A percentile compares a stretch with the other conserved stretches of the same genome.
These are phyloP conservation scores for Linum lewisii DNA, from an alignment of 345 rosid genomes.

Conservation along the genomic window DNA sequence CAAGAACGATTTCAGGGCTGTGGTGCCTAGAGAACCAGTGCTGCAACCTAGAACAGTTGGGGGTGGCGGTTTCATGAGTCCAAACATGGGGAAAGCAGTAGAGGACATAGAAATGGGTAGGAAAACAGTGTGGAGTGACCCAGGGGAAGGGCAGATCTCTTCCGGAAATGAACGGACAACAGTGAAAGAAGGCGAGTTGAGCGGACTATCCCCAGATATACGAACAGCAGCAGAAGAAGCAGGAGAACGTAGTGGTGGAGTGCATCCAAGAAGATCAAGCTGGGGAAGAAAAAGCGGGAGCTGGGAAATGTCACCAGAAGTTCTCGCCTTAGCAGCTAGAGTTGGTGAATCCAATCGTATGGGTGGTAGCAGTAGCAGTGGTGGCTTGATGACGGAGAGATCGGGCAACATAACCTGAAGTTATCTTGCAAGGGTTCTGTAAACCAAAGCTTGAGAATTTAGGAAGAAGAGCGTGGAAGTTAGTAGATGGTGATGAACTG, in stretches of 20 bases:
- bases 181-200: slow-evolving; percentile 75
- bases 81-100: slow-evolving; percentile 79
- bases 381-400: slow-evolving; percentile 46
- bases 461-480: no score
- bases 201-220: slow-evolving; percentile 58
- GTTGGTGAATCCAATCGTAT: slow-evolving; percentile 66
- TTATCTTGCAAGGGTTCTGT: slow-evolving; percentile 9
- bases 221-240: slow-evolving; percentile 58
- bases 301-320: slow-evolving; percentile 81
- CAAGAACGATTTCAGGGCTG: slow-evolving; percentile 3
- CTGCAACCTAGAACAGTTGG: slow-evolving; percentile 49
- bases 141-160: slow-evolving; percentile 55
- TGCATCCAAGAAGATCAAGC: slow-evolving; percentile 72
- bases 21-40: slow-evolving; percentile 34
- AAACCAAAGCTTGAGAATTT: slow-evolving; percentile 13
- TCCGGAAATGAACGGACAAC: slow-evolving; percentile 42
- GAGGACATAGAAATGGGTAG: slow-evolving; percentile 98
- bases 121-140: slow-evolving; percentile 79
- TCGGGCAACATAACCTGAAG: slow-evolving; percentile 31
- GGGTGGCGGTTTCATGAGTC: slow-evolving; percentile 86
- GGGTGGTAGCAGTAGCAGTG: slow-evolving; percentile 46
- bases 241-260: slow-evolving; percentile 40
- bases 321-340: slow-evolving; percentile 83
- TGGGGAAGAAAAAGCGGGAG: slow-evolving; percentile 78
- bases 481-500: slow-evolving; percentile 6